Base-by-base conservation (phyloP, 345 rosid species). In the Draba incana region DNA sequence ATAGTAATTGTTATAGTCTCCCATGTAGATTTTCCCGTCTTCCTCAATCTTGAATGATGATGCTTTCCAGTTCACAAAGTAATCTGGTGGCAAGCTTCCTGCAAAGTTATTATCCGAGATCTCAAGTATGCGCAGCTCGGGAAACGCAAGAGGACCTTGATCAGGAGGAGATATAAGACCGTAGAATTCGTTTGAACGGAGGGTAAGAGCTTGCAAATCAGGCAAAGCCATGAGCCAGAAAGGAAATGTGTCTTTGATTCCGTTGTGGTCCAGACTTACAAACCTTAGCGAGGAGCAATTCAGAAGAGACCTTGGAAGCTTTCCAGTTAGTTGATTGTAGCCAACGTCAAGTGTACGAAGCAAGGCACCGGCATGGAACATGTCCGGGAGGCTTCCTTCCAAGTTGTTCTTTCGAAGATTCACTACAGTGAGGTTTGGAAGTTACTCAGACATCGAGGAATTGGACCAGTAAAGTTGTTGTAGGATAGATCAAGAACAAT, bases 171-270 rank as follows among this genome's bases (percentile, higher is more conserved):
- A 49, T 5, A 64, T 46, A 37, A 10, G 25, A 37, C 68, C 68
- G 10, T 37, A 50, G 10, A 50, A 57, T 15, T 53, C 57, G 57
- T 68, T 68, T 47, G 72, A 68, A 47, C 64, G 64, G 13, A 68
- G 48, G 15, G 45, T 57, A 37, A 68, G 49, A n/a, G 46, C 72
- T 10, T 57, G 30, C 13, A 68, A 35, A 68, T 57, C 25, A 6
- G 64, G 57, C 6, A 57, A 28, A 46, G 39, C 48, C 64, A 35
- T 68, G 28, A 68, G 64, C 72, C 72, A 57, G 39, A 68, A 68
- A 68, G 72, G 72, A 46, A 68, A 64, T 2, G 61, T 28, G 31
- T 66, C 70, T 52, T 42, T 42, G 12, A 66, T 15, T 28, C 42
- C 52, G 70, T 66, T 66, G 70, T 66, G 16, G 20, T 66, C 70